Base-by-base conservation (phyloP, 345 rosid species). In the Eucalyptus albens region DNA sequence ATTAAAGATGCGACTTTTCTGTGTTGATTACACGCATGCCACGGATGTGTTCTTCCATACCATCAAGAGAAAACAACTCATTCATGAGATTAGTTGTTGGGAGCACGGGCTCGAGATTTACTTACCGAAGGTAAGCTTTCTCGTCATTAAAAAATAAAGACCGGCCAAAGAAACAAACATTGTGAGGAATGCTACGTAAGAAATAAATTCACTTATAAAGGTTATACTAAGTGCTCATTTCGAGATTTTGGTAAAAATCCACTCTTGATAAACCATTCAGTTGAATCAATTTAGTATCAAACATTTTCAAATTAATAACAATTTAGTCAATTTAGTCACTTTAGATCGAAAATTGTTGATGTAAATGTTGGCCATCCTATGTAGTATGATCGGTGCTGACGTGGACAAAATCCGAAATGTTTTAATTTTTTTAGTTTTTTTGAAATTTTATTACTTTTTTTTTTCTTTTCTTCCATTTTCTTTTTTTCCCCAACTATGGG, bases 351-450 rank as follows among this genome's bases (percentile, higher is more conserved):
- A 53, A 21, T 21, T 53, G 0, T 53, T 53, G 5, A 53, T 53
- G 26, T 8, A 3, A 0, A 53, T 8, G 59, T 53, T 53, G 0
- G 2, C 0, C 2, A 53, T 53, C 2, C 5, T 19, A 19, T 53
- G 10, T 17, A 9, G 1, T 17, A 9, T 0, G 1, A 7, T 0
- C 9, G 2, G 9, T 6, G 21, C 0, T 7, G 0, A 7, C 0
- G 24, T 19, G 4, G 10, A 6, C 1, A 51, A 51, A 51, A 16
- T 51, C 2, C 4, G 0, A 53, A 19, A 53, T 8, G 19, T 53
- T 53, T 53, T 8, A 8, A 8, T 21, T 21, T 21, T 4, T 21
- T 19, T 53, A 53, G 26, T 53, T 53, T 53, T 53, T 21, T 0
- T 8, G 59, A 53, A 8, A 3, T 19, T 53, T 53, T 8, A 3